phyloP scores from a whole-genome alignment of 2,329 filamentous ascomycete species.

The Penicillium oxalicum region DNA sequence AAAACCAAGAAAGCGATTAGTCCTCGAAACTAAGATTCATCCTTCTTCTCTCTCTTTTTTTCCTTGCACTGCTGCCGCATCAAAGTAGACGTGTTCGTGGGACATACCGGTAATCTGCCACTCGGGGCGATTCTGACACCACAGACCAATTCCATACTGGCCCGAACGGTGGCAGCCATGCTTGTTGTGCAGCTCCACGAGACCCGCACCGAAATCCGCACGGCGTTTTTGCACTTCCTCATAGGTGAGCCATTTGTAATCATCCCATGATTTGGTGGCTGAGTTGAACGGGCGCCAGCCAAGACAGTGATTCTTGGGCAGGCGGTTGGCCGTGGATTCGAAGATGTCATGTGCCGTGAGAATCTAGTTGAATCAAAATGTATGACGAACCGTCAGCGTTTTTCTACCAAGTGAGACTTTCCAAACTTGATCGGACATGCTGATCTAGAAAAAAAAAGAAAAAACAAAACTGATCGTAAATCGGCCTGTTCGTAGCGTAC shows the following conservation, averaged over 20 bases:
- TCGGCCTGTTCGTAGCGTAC: conserved; percentile 28
- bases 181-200: conserved; percentile 74
- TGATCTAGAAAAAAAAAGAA: too few relatives aligned
- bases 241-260: conserved; percentile 81
- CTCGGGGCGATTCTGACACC: conserved; percentile 81
- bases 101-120: conserved; percentile 72
- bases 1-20: conserved; percentile 1
- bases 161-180: conserved; percentile 59
- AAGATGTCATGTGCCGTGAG: conserved; percentile 76
- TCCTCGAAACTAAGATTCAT: neutral
- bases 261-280: conserved; percentile 64
- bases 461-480: neutral
- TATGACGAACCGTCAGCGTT: neutral
- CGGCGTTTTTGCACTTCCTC: conserved; percentile 69
- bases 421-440: too few relatives aligned
- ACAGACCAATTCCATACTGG: conserved; percentile 70
- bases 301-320: conserved; percentile 65
- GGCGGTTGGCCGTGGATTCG: conserved; percentile 58
- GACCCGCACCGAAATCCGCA: conserved; percentile 76
- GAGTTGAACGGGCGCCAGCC: conserved; percentile 77
- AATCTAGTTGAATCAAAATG: conserved; percentile 29
- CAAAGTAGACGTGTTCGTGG: too few relatives aligned
- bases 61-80: too few relatives aligned
- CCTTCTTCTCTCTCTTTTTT: too few relatives aligned
- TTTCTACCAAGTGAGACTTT: too few relatives aligned